Conservation (phyloP, 345 rosid species). For the Sisymbrium altissimum region DNA sequence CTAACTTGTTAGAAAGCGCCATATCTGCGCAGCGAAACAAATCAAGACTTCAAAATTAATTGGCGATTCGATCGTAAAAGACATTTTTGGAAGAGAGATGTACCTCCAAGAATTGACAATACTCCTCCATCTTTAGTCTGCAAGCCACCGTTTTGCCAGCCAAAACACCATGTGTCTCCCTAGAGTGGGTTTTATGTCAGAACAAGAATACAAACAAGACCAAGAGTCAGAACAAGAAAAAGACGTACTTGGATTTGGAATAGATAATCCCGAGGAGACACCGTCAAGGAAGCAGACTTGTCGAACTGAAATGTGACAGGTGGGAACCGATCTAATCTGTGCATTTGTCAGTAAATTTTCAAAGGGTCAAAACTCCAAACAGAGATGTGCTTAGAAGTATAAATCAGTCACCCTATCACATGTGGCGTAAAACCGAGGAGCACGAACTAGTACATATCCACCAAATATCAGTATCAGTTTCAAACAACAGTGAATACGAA, state of each 20-base stretch:
- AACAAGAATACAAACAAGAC: background rate
- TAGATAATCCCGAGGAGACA: constrained; percentile 70
- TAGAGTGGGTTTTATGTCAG: constrained; percentile 25
- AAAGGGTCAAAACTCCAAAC: background rate
- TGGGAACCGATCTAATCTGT: constrained; percentile 82
- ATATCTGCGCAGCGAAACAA: constrained; percentile 50
- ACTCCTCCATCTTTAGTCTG: constrained; percentile 51
- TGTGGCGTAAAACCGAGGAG: background rate
- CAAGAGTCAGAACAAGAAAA: background rate
- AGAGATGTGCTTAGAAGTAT: background rate
- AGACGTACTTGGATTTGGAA: constrained; percentile 53
- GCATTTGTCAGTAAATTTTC: constrained; percentile 7
- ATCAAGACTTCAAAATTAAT: background rate
- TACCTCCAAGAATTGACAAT: constrained; percentile 84
- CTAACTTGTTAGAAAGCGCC: constrained; percentile 85
- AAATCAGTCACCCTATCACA: background rate
- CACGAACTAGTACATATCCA: background rate
- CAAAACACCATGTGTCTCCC: constrained; percentile 74
- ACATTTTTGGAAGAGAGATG: background rate
- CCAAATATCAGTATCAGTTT: background rate
- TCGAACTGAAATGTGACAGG: constrained; percentile 63
- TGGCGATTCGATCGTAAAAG: background rate
- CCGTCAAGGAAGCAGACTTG: constrained; percentile 52
- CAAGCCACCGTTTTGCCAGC: constrained; percentile 68
- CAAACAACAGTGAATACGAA: background rate